A percentile compares a stretch with the other conserved stretches of the same genome.
Conservation (phyloP, 140 eudicot species). For the Cichorium intybus region DNA sequence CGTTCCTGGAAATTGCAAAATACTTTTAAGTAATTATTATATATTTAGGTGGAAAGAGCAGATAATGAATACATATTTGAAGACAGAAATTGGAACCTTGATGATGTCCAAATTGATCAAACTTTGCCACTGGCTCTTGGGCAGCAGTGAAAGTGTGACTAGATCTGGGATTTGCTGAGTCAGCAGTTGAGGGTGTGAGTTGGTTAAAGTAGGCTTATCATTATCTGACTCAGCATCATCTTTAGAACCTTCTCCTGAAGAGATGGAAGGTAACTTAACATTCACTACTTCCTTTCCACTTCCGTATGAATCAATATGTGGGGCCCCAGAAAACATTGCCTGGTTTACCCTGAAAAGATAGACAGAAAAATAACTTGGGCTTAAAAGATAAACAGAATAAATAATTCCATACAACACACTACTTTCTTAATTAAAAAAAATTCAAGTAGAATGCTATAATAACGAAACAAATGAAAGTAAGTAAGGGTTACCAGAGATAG, state of each 20-base stretch:
- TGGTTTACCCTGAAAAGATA: slow-evolving; percentile 67
- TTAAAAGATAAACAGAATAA: too few relatives aligned
- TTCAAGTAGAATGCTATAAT: too few relatives aligned
- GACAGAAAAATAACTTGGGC: neutral
- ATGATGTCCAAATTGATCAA: slow-evolving; percentile 85
- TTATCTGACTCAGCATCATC: slow-evolving; percentile 34
- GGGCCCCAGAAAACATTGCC: slow-evolving; percentile 81
- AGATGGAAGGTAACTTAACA: slow-evolving; percentile 73
- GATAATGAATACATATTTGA: neutral
- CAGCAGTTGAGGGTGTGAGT: slow-evolving; percentile 19
- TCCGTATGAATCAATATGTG: slow-evolving; percentile 50
- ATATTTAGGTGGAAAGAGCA: neutral
- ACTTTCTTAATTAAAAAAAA: too few relatives aligned
- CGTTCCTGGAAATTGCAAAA: slow-evolving; percentile 47
- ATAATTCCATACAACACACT: too few relatives aligned
- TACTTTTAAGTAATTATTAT: neutral
- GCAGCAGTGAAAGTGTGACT: slow-evolving; percentile 84
- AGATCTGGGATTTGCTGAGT: slow-evolving; percentile 75
- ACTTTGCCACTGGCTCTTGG: slow-evolving; percentile 99
- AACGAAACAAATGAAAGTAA: neutral
- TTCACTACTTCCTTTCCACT: slow-evolving; percentile 82
- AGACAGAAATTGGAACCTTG: slow-evolving; percentile 39
- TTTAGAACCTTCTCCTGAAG: slow-evolving; percentile 47
- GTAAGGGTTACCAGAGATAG: slow-evolving; percentile 67
- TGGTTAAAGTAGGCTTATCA: slow-evolving; percentile 16